phyloP scores from a whole-genome alignment of 2,329 filamentous ascomycete species.

The Stachybotrys chartarum region DNA sequence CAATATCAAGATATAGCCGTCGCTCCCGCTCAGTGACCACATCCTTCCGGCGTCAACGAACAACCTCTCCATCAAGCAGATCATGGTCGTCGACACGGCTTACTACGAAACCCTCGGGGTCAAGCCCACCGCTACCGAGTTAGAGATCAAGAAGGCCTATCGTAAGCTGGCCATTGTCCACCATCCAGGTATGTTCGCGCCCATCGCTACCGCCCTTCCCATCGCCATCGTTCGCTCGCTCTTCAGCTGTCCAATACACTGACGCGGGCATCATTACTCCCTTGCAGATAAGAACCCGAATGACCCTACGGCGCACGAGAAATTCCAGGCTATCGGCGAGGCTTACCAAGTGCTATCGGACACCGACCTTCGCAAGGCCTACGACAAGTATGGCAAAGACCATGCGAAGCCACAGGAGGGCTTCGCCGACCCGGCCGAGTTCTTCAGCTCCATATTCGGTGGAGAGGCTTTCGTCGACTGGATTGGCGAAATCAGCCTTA shows the following conservation, averaged over 20 bases:
- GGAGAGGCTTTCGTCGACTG: constrained; percentile 93
- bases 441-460: constrained; percentile 97
- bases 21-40: background rate
- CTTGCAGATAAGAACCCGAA: constrained; percentile 88
- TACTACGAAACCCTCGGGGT: constrained; percentile 89
- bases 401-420: constrained; percentile 83
- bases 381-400: constrained; percentile 97
- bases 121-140: constrained; percentile 73
- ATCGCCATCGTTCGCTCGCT: background rate
- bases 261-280: constrained; percentile 7
- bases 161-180: constrained; percentile 90
- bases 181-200: constrained; percentile 60
- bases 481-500: constrained; percentile 96
- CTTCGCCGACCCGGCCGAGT: constrained; percentile 93
- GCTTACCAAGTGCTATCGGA: constrained; percentile 80
- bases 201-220: background rate
- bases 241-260: constrained; percentile 4
- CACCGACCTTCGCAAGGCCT: constrained; percentile 77
- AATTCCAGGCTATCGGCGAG: constrained; percentile 82
- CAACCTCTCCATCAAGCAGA: constrained; percentile 1
- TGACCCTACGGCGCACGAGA: constrained; percentile 86
- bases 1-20: background rate
- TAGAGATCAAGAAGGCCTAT: constrained; percentile 97
- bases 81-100: constrained; percentile 79
- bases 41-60: constrained; percentile 11